Base-by-base conservation (phyloP, 768 basidiomycete genomes). In the Chalciporus piperatus region DNA sequence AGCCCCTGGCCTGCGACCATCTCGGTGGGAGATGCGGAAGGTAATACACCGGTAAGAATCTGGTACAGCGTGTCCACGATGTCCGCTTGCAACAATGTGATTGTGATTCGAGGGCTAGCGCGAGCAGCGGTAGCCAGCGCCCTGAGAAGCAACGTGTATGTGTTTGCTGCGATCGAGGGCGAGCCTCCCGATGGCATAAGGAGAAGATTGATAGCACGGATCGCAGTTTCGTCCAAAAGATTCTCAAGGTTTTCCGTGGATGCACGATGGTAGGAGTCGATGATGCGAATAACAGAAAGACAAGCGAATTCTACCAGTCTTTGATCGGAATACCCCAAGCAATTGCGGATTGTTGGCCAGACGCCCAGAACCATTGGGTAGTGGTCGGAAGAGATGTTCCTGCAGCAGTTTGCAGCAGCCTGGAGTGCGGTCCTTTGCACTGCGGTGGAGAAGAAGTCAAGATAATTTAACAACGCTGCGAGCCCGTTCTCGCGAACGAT, bases 361-460 rank as follows among this genome's bases (percentile, higher is more conserved):
- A 93, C 89, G 41, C 88, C 89, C 37, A 79, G 82, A 63, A 98
- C 87, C 84, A 92, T 92, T 30, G 81, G 67, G 70, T 94, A 95
- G 64, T 92, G 85, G 52, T 98, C 97, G 23, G 88, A 68, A 3
- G 92, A 86, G 46, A 97, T 83, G 66, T 92, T 92, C 44, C 93
- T 84, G 71, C 97, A 98, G 62, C 97, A 98, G 61, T 98, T 98
- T 30, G 96, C 87, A 2, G 95, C 95, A 16, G 97, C 95, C 61
- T 97, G 94, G 22, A 99, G 75, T 20, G 97, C 97, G 1, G 94
- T 98, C 45, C 97, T 82, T 67, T 99, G 97, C 12, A 98, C 95
- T 27, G 94, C 91, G 61, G 95, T 98, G 14, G 92, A 94, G 74
- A 98, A 98, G 74, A 99, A 99, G 72, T 98, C 96, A 60, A 99